phyloP scores from a whole-genome alignment of 306 rosid species.

The Geum urbanum region DNA sequence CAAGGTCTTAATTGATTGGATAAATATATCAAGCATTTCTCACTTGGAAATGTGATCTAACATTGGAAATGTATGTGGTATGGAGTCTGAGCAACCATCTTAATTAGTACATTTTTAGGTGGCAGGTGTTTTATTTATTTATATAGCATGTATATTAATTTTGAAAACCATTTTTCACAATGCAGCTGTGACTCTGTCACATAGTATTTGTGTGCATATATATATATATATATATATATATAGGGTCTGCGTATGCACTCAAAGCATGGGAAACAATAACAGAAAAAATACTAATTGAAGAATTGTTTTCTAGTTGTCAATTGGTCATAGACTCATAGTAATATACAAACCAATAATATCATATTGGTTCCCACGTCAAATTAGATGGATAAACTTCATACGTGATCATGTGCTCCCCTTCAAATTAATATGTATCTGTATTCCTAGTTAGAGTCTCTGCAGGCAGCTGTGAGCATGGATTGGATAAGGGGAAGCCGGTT shows the following conservation, averaged over 20 bases:
- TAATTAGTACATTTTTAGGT: not conserved
- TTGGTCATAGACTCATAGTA: not conserved
- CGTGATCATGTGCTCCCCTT: not conserved
- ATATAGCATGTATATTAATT: not conserved
- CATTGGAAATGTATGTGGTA: not conserved
- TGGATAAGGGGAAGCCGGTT: too few relatives aligned
- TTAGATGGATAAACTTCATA: not conserved
- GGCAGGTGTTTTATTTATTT: not conserved
- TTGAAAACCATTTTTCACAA: not conserved
- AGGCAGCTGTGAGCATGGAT: not conserved
- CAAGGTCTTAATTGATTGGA: too few relatives aligned
- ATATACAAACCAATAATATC: not conserved
- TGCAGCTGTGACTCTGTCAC: not conserved
- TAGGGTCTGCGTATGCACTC: not conserved
- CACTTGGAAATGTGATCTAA: not conserved
- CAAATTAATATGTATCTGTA: not conserved
- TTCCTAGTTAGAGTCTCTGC: not conserved
- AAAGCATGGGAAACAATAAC: conserved; percentile 5
- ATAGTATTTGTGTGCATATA: not conserved
- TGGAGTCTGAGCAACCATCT: not conserved
- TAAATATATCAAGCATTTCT: not conserved
- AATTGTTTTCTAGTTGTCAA: not conserved
- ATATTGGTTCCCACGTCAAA: not conserved
- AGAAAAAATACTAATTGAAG: not conserved
- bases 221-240: too few relatives aligned